A percentile compares a stretch with the other conserved stretches of the same genome.
phyloP scores from a whole-genome alignment of 2,329 filamentous ascomycete genomes.

The Cytospora paraplurivora region DNA sequence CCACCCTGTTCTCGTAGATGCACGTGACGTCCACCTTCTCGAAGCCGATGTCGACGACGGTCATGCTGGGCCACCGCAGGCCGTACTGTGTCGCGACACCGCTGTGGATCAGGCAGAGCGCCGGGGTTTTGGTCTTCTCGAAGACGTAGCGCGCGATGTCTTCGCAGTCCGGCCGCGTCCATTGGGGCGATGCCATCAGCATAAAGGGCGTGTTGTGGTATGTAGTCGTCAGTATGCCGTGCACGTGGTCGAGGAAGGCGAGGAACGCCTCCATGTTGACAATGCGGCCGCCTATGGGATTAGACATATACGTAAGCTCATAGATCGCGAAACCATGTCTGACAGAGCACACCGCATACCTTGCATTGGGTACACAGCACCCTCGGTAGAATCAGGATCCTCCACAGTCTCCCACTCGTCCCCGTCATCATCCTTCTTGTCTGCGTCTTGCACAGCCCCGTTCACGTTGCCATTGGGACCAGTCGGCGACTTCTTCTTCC shows the following conservation, averaged over 20 bases:
- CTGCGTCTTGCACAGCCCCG: conserved; percentile 28
- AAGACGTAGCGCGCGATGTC: conserved; percentile 91
- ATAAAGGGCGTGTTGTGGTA: conserved; percentile 97
- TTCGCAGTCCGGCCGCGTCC: conserved; percentile 87
- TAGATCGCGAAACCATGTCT: not conserved
- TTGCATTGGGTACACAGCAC: conserved; percentile 83
- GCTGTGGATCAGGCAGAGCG: conserved; percentile 86
- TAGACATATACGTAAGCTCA: not conserved
- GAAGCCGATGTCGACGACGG: conserved; percentile 87
- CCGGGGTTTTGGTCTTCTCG: conserved; percentile 94
- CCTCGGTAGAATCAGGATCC: conserved; percentile 83
- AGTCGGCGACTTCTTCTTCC: conserved; percentile 49
- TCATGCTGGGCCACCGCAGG: conserved; percentile 72
- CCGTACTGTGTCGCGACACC: conserved; percentile 87
- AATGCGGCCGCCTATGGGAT: conserved; percentile 69
- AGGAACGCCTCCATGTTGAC: conserved; percentile 92
- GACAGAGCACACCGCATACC: conserved; percentile 42
- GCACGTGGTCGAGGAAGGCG: conserved; percentile 88
- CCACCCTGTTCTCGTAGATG: conserved; percentile 77
- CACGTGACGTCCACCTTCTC: conserved; percentile 93
- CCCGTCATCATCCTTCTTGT: conserved; percentile 49
- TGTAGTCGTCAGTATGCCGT: conserved; percentile 83
- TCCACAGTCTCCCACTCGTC: conserved; percentile 77
- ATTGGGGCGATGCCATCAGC: conserved; percentile 85
- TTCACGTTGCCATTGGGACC: conserved; percentile 34